Evolutionary conservation across 257 asterid genomes (phyloP), one percentile per base, ranked within the genome.

Genomic region (Ballota nigra): DNA sequence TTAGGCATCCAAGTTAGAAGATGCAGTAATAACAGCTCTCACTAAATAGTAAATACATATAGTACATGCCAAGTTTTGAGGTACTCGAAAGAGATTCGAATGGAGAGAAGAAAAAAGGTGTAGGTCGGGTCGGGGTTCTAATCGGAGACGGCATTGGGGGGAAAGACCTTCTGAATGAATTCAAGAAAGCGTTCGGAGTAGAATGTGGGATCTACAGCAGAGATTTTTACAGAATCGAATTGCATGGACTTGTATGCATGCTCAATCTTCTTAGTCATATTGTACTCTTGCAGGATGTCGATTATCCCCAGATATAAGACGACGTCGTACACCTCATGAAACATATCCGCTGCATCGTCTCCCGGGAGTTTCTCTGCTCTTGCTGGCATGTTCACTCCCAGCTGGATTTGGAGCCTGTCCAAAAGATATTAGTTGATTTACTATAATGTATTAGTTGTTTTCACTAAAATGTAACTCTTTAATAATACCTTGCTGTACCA

Each of bases 371-470:
- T 89, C 82, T 95, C 99, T 0, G 98, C 98, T 79, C 99, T 87
- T 31, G 99, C 97, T 13, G 99, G 99, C 99, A 95, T 86, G 72
- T 89, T 95, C 70, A 95, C 99, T 65, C 99, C 99, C 5, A 92
- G 96, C 79, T 89, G 99, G 86, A 92, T 88, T 79, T 92, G 99
- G n/a, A 92, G 86, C 77, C 99, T 95, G 95, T 73, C n/a, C n/a
- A n/a, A n/a, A n/a, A n/a, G n/a, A n/a, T n/a, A n/a, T n/a, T n/a
- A n/a, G n/a, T n/a, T n/a, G n/a, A n/a, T n/a, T n/a, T n/a, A n/a
- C n/a, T n/a, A n/a, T n/a, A n/a, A n/a, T n/a, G n/a, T n/a, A n/a
- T n/a, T n/a, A n/a, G n/a, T n/a, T 26, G 29, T 26, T 26, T 26
- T 26, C 29, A 26, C n/a, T n/a, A n/a, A n/a, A 5, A n/a, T 6